Evolutionary conservation across 352 stramenopile species (phyloP).

Genomic region (Phytophthora fragariae): DNA sequence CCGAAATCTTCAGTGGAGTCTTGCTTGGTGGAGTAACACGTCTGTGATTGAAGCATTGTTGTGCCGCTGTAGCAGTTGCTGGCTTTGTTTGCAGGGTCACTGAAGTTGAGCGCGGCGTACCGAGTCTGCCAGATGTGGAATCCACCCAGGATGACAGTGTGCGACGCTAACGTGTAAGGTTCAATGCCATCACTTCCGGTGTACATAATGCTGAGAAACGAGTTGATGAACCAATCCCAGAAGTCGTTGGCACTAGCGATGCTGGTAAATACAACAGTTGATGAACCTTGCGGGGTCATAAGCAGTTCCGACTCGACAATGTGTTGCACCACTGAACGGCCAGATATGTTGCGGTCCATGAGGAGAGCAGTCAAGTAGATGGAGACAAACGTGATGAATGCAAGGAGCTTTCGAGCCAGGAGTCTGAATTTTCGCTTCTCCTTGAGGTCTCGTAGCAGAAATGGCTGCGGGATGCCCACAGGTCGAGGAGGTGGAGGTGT

Average conservation of each 20-base stretch:
- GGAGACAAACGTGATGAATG: constrained; percentile 73
- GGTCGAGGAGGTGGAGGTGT: constrained; percentile 22
- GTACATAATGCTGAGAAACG: constrained; percentile 61
- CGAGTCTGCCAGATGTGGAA: constrained; percentile 72
- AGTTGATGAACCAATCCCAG: constrained; percentile 75
- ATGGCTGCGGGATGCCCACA: constrained; percentile 50
- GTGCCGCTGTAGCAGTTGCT: constrained; percentile 61
- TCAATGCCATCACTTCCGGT: constrained; percentile 42
- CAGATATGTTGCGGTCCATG: constrained; percentile 76
- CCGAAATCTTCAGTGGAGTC: constrained; percentile 53
- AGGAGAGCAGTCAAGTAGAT: constrained; percentile 70
- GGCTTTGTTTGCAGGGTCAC: constrained; percentile 39
- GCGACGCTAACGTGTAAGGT: constrained; percentile 66
- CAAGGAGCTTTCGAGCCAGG: constrained; percentile 64
- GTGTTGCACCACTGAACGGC: constrained; percentile 62
- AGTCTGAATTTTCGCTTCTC: constrained; percentile 78
- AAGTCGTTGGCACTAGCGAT: constrained; percentile 56
- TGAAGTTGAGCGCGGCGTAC: constrained; percentile 59
- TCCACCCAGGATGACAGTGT: constrained; percentile 69
- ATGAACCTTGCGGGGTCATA: constrained; percentile 44
- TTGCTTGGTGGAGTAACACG: constrained; percentile 45
- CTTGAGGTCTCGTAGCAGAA: constrained; percentile 67
- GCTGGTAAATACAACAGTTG: constrained; percentile 43
- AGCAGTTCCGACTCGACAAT: constrained; percentile 69
- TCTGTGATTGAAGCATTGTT: constrained; percentile 42